These are phyloP conservation scores for Laguncularia racemosa DNA, from an alignment of 345 rosid genomes.

Conservation along the genomic window DNA sequence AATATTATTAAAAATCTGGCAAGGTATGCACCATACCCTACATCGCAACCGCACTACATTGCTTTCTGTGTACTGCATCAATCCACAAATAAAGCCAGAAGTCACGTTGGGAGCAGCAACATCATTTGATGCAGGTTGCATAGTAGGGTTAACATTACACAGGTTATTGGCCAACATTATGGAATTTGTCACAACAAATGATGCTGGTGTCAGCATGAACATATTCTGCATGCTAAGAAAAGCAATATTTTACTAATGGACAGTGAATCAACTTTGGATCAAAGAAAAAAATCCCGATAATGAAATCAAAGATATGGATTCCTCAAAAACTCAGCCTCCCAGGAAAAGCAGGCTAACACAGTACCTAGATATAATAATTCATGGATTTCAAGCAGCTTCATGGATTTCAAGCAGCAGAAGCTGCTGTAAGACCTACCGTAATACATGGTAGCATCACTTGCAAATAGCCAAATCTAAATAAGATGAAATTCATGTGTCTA, in stretches of 20 bases:
- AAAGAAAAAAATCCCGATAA: not conserved
- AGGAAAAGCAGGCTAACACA: not conserved
- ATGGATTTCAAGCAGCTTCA: not conserved
- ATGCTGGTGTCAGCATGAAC: conserved; percentile 44
- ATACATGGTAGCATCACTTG: not conserved
- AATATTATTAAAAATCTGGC: not conserved
- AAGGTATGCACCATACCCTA: conserved; percentile 42
- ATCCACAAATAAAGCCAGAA: conserved; percentile 36
- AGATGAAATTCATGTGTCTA: not conserved
- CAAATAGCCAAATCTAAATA: not conserved
- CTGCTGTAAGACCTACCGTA: not conserved
- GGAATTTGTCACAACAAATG: conserved; percentile 51
- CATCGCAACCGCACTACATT: conserved; percentile 37
- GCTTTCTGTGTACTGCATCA: conserved; percentile 19
- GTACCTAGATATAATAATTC: not conserved
- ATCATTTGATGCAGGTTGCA: conserved; percentile 13
- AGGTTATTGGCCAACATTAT: conserved; percentile 25
- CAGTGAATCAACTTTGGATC: not conserved
- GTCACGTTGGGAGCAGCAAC: conserved; percentile 18
- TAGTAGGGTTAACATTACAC: conserved; percentile 7
- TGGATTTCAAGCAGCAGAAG: not conserved
- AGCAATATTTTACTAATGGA: conserved; percentile 5
- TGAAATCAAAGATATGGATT: not conserved
- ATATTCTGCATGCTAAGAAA: conserved; percentile 32
- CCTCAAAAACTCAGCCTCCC: not conserved